Evolutionary conservation across 2,329 filamentous ascomycete genomes (phyloP).

Genomic region (Zasmidium angulare): DNA sequence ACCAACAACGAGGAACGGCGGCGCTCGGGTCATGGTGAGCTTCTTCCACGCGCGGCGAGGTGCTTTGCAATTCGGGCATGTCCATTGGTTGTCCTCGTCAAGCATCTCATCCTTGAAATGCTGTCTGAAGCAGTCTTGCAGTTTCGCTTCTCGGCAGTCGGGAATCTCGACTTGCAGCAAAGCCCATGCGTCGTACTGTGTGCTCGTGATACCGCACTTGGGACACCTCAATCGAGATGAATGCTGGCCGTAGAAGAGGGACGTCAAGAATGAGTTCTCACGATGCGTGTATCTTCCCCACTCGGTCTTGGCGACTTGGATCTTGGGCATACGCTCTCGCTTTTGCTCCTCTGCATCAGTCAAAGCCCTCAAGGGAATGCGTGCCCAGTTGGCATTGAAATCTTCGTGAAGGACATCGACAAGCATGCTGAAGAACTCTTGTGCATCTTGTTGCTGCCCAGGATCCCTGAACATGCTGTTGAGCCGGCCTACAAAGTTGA

Average conservation of each 20-base stretch:
- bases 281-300: conserved; percentile 70
- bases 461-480: conserved; percentile 58
- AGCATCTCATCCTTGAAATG: conserved; percentile 69
- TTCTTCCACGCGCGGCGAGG: conserved; percentile 67
- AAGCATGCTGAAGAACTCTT: conserved; percentile 84
- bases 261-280: conserved; percentile 78
- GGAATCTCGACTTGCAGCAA: conserved; percentile 70
- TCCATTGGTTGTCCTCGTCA: conserved; percentile 66
- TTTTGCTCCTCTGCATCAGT: conserved; percentile 60
- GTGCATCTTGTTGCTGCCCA: conserved; percentile 80
- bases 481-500: conserved; percentile 63
- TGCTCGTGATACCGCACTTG: conserved; percentile 62
- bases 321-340: conserved; percentile 60
- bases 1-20: conserved; percentile 74
- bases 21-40: conserved; percentile 73
- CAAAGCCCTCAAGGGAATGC: conserved; percentile 57
- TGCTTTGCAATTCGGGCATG: conserved; percentile 72
- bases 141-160: conserved; percentile 58
- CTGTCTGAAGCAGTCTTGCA: conserved; percentile 68
- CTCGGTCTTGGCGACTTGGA: conserved; percentile 68
- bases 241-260: conserved; percentile 74
- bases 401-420: conserved; percentile 82
- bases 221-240: conserved; percentile 62
- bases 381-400: conserved; percentile 68
- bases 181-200: conserved; percentile 70